These are phyloP conservation scores for Nemania sp. DNA, from an alignment of 2,329 filamentous ascomycete genomes.

Conservation along the genomic window DNA sequence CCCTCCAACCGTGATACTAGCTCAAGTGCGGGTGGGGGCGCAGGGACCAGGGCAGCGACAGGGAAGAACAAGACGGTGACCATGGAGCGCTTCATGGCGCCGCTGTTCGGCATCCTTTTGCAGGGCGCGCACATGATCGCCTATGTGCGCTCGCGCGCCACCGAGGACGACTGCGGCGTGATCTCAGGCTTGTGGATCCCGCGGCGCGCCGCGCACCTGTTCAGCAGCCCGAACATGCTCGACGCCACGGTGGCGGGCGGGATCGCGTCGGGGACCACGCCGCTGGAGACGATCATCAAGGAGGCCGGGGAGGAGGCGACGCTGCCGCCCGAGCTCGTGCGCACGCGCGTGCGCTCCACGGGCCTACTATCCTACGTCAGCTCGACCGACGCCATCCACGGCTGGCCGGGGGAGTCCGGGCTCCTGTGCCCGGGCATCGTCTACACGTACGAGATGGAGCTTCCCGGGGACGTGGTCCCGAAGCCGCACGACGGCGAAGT, in stretches of 20 bases:
- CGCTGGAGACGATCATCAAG: constrained; percentile 67
- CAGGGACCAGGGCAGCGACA: background rate
- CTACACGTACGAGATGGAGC: constrained; percentile 77
- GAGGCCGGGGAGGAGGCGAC: constrained; percentile 75
- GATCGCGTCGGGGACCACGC: constrained; percentile 63
- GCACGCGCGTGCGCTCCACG: constrained; percentile 52
- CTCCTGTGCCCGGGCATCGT: constrained; percentile 44
- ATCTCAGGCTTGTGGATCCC: constrained; percentile 69
- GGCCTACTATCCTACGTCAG: constrained; percentile 71
- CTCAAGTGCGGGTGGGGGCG: background rate
- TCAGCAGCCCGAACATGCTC: constrained; percentile 72
- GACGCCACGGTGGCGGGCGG: constrained; percentile 79
- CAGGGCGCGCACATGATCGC: constrained; percentile 67
- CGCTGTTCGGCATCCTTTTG: constrained; percentile 65
- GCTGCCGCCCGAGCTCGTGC: constrained; percentile 62
- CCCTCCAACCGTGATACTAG: constrained; percentile 8
- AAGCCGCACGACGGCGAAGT: constrained; percentile 78
- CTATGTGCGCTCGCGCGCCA: constrained; percentile 45
- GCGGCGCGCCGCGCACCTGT: constrained; percentile 63
- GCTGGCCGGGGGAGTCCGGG: constrained; percentile 67
- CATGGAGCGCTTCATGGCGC: constrained; percentile 51
- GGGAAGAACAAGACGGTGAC: constrained; percentile 10
- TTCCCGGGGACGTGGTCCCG: constrained; percentile 60
- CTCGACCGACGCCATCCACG: constrained; percentile 54
- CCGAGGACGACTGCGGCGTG: constrained; percentile 39